phyloP scores from a whole-genome alignment of 495 filamentous ascomycete species.

The Evansstolkia leycettana region DNA sequence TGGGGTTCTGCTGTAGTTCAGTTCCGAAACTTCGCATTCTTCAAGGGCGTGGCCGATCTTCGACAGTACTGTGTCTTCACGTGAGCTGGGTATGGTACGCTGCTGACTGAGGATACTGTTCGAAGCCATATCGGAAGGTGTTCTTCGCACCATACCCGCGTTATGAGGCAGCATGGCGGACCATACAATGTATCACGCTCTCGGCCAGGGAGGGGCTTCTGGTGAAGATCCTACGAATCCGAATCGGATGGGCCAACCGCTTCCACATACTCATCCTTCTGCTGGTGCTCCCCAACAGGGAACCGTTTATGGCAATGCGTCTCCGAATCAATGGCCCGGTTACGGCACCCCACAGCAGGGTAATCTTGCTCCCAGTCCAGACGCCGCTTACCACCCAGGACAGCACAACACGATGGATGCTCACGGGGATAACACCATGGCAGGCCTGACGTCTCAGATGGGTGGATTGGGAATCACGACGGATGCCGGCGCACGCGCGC shows the following conservation, averaged over 20 bases:
- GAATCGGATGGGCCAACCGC: constrained; percentile 40
- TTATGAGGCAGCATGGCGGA: constrained; percentile 51
- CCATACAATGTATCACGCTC: constrained; percentile 63
- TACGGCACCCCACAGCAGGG: constrained; percentile 31
- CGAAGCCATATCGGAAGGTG: neutral
- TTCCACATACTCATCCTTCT: constrained; percentile 28
- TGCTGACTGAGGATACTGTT: neutral
- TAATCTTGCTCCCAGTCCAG: constrained; percentile 16
- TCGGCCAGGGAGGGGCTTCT: constrained; percentile 40
- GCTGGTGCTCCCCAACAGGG: constrained; percentile 49
- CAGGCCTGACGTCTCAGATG: constrained; percentile 75
- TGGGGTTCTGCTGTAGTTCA: neutral
- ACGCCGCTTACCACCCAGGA: constrained; percentile 21
- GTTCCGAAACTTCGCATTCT: neutral
- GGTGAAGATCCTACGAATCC: constrained; percentile 55
- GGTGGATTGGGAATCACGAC: constrained; percentile 61
- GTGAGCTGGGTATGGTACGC: constrained; percentile 1
- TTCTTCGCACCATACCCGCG: neutral
- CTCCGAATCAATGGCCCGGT: constrained; percentile 27
- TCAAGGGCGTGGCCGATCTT: too few relatives aligned
- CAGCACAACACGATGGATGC: too few relatives aligned
- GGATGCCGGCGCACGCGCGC: constrained; percentile 43
- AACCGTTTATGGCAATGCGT: constrained; percentile 28
- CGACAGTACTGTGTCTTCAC: too few relatives aligned
- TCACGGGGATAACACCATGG: constrained; percentile 31